Evolutionary conservation across 148 eudicot species (phyloP), one percentile per base, ranked within the genome.

Genomic region (Polygonum aviculare): DNA sequence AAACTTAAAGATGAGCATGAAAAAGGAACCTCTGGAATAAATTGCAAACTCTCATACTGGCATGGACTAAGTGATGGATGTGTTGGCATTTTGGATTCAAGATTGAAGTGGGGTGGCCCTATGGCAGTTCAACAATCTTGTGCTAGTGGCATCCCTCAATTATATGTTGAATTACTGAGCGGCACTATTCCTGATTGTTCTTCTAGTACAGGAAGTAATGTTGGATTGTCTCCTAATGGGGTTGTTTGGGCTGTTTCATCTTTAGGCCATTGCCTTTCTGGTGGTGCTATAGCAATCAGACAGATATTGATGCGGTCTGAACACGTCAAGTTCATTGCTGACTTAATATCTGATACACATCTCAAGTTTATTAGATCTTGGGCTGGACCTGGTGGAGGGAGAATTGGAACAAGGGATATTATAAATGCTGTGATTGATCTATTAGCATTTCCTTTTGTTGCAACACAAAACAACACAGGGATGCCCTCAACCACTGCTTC

Each of bases 401-500:
- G 84, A 76, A 79, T 50, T 65, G 99, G 99, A 57, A 84, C 83
- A 48, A 86, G 86, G 77, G 93, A 91, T 78, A 77, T 81, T 45
- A 84, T 89, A 80, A 89, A 93, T 88, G 88, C 87, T 7, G 94
- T 88, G 60, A 84, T 96, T 82, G 97, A 96, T 80, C 85, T 93
- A 52, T 82, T 96, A 80, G 99, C 98, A 74, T 96, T 96, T 80
- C 99, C 99, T 77, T 93, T 93, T 84, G 99, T 96, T 65, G 99
- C 98, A 19, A 82, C 85, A 60, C 98, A 93, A 79, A 91, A 80
- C 85, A 88, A 87, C 76, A 84, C 90, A 72, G 85, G 89, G 77
- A 82, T 86, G 83, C 90, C 93, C 14, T 86, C 98, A 76, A 85
- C 99, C 57, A 91, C 91, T 78, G 97, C 99, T 83, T 96, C 99